A percentile compares a stretch with the other conserved stretches of the same genome.
Conservation (phyloP, 1,139 yeast genomes). For the Tardiomyces blankii region DNA sequence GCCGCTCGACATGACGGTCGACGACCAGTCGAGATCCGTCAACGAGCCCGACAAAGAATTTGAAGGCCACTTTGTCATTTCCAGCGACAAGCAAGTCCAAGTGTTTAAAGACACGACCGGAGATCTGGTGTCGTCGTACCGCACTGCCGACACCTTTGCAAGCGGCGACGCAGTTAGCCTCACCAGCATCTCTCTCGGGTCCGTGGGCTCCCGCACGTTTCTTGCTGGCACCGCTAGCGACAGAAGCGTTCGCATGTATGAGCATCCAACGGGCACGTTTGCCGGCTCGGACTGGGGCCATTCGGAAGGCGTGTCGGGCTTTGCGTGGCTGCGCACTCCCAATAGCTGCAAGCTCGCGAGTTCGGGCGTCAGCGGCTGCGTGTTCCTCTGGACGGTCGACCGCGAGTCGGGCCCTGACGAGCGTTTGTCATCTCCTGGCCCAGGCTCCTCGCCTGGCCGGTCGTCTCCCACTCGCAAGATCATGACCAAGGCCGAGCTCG, state of each 20-base stretch:
- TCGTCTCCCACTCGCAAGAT: background rate
- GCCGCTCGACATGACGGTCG: conserved; percentile 16
- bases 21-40: conserved; percentile 1
- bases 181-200: conserved; percentile 14
- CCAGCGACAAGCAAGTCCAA: conserved; percentile 39
- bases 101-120: conserved; percentile 30
- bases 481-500: background rate
- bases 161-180: conserved; percentile 16
- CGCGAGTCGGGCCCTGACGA: background rate
- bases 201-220: conserved; percentile 20
- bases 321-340: conserved; percentile 19
- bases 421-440: background rate
- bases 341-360: background rate
- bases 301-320: conserved; percentile 42
- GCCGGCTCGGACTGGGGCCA: conserved; percentile 54
- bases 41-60: too few relatives aligned
- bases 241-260: conserved; percentile 44
- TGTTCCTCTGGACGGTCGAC: background rate
- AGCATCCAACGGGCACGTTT: conserved; percentile 35
- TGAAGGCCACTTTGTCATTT: conserved; percentile 31
- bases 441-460: background rate
- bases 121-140: conserved; percentile 32
- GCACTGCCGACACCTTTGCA: conserved; percentile 20
- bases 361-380: background rate
- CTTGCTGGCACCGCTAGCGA: conserved; percentile 41